Percentiles rank a stretch among this genome's conserved stretches.
phyloP scores from a whole-genome alignment of 441 rosid species.

The Bocquillonia castaneifolia region DNA sequence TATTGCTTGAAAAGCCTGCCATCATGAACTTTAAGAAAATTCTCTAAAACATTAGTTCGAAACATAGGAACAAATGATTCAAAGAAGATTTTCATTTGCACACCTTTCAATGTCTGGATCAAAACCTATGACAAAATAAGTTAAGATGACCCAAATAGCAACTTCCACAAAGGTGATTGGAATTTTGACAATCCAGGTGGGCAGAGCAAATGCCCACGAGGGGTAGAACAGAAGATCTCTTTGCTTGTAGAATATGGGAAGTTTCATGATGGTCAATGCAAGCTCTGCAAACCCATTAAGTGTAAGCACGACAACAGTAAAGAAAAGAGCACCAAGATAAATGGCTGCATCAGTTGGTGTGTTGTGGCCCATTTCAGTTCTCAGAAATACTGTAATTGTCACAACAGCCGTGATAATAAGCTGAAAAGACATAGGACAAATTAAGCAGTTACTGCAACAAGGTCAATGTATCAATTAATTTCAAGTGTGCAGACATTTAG shows the following conservation, averaged over 20 bases:
- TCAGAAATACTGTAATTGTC: slow-evolving; percentile 54
- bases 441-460: not conserved
- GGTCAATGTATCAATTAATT: too few species aligned
- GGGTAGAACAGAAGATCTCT: slow-evolving; percentile 81
- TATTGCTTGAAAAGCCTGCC: slow-evolving; percentile 57
- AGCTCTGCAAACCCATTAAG: slow-evolving; percentile 83
- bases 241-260: slow-evolving; percentile 89
- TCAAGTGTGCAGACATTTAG: too few species aligned
- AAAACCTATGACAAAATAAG: slow-evolving; percentile 71
- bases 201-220: slow-evolving; percentile 84
- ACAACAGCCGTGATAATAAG: slow-evolving; percentile 42
- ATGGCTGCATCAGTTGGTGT: slow-evolving; percentile 54
- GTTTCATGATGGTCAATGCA: slow-evolving; percentile 64
- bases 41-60: slow-evolving; percentile 5
- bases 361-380: slow-evolving; percentile 57
- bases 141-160: slow-evolving; percentile 57
- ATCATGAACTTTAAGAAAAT: slow-evolving; percentile 17
- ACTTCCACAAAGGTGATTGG: slow-evolving; percentile 62
- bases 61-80: not conserved
- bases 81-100: not conserved
- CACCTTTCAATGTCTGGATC: slow-evolving; percentile 55
- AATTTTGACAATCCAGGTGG: slow-evolving; percentile 76
- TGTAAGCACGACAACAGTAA: slow-evolving; percentile 41
- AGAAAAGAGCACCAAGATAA: slow-evolving; percentile 67
- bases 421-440: slow-evolving; percentile 33